Evolutionary conservation across 129 eudicot genomes (phyloP), one percentile per base, ranked within the genome.

Genomic region (Lactuca sativa): DNA sequence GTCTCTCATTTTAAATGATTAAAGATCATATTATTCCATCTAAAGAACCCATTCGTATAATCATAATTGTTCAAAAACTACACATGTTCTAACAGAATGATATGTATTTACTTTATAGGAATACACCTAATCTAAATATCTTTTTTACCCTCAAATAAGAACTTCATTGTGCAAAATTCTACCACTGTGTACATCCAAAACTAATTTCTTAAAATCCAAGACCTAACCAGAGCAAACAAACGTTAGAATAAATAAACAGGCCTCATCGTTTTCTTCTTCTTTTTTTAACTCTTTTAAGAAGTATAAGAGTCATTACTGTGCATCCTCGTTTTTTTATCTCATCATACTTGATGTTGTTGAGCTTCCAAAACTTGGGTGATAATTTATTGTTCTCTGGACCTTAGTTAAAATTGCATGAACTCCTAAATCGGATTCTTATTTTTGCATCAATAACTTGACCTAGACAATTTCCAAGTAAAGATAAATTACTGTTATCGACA

Each of bases 301-400:
- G 47, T 31, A 67, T 15, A 49, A 3, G 3, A 14, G 2, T 9
- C 5, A 32, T 14, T 51, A 38, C 6, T 62, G 51, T 15, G 67
- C 49, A 36, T 62, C 67, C 51, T 62, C 51, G 11, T n/a, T 17
- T 37, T 7, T 37, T 32, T 18, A 62, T 62, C 32, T n/a, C 11
- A 14, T 18, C 9, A 32, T 18, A 11, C 49, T 36, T 17, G 51
- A 3, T 15, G 30, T 12, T 44, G 56, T 64, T 43, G 38, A 31
- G 54, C 18, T 65, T 25, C 57, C 40, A 65, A 36, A 55, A 37
- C 63, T 16, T 69, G 41, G 33, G 57, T 47, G 38, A 51, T 31
- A n/a, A 54, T 4, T 34, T 32, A 66, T 51, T 66, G 48, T 66
- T 52, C 60, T 72, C 18, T 10, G 59, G 17, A 51, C 58, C 76